Conservation (phyloP, 2,329 filamentous ascomycete species). For the Penicillium olsonii region DNA sequence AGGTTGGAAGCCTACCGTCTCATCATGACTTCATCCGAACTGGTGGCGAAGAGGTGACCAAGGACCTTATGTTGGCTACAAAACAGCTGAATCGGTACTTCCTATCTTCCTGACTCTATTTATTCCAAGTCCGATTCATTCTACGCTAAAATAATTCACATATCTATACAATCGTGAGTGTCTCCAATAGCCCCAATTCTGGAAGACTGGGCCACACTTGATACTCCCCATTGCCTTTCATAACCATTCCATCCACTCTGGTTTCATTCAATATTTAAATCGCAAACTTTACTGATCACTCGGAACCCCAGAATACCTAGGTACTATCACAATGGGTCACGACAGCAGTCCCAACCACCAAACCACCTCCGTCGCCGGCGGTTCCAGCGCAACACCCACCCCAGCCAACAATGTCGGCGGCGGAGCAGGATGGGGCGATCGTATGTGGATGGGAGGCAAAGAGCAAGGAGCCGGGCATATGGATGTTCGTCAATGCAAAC, state of each 20-base stretch:
- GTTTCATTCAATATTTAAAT: too few relatives aligned
- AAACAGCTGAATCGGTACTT: too few relatives aligned
- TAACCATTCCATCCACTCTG: too few relatives aligned
- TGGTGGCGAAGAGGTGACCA: slow-evolving; percentile 10
- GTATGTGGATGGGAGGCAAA: slow-evolving; percentile 23
- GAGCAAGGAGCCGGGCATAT: slow-evolving; percentile 28
- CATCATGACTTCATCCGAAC: slow-evolving; percentile 23
- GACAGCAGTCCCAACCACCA: slow-evolving; percentile 14
- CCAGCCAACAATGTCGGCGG: slow-evolving; percentile 33
- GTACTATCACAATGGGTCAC: neutral
- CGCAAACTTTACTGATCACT: too few relatives aligned
- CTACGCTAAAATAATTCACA: too few relatives aligned
- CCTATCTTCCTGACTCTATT: too few relatives aligned
- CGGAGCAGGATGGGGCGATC: slow-evolving; percentile 26
- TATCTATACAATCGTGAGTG: too few relatives aligned
- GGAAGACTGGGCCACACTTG: too few relatives aligned
- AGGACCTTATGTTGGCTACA: neutral
- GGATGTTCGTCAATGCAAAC: slow-evolving; percentile 17
- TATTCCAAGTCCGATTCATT: too few relatives aligned
- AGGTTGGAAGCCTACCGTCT: neutral
- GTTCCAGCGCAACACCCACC: slow-evolving; percentile 27
- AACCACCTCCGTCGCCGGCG: slow-evolving; percentile 22
- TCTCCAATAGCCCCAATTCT: too few relatives aligned
- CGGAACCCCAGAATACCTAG: too few relatives aligned
- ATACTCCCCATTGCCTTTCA: too few relatives aligned